Evolutionary conservation across 305 asterid species (phyloP), one percentile per base, ranked within the genome.

Genomic region (Rubia balearica): DNA sequence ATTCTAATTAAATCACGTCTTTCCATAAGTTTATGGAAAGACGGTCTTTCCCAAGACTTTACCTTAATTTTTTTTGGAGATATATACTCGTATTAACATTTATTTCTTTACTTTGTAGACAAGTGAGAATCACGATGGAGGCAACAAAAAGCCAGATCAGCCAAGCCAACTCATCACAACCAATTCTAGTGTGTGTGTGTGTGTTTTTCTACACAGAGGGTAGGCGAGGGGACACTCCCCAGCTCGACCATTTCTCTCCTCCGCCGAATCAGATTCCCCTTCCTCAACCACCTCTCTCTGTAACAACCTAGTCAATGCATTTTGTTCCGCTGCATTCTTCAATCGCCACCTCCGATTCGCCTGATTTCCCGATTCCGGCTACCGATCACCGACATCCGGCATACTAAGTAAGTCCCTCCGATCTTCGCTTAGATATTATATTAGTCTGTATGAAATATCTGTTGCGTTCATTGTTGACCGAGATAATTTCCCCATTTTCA

Each of bases 251-350:
- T 76, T 75, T 74, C 81, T 56, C 74, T 59, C 75, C 61, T 66
- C 81, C 69, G 68, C 45, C 74, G 65, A 82, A 80, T 80, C 81
- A 76, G 82, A 78, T 82, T 80, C 85, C 79, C 56, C 71, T 21
- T 45, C 3, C 63, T 61, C 61, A 65, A 41, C 53, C 17, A 17
- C 64, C 69, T 48, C 56, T 27, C 30, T 62, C 17, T 65, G 48
- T 33, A 33, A 1, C 3, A 33, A 33, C 38, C 38, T 33, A 33
- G 38, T 33, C 38, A 4, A 4, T 33, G 38, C 38, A 33, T 33
- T 33, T 33, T 33, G 38, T 33, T 33, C n/a, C 46, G 7, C 14
- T 45, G 7, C 73, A 62, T 66, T 71, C 68, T 30, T 63, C 53
- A 24, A 42, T 51, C 57, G 57, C 57, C 59, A 51, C 59, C 59